Base-by-base conservation (phyloP, 2,329 filamentous ascomycete genomes). In the Rasamsonia emersonii region DNA sequence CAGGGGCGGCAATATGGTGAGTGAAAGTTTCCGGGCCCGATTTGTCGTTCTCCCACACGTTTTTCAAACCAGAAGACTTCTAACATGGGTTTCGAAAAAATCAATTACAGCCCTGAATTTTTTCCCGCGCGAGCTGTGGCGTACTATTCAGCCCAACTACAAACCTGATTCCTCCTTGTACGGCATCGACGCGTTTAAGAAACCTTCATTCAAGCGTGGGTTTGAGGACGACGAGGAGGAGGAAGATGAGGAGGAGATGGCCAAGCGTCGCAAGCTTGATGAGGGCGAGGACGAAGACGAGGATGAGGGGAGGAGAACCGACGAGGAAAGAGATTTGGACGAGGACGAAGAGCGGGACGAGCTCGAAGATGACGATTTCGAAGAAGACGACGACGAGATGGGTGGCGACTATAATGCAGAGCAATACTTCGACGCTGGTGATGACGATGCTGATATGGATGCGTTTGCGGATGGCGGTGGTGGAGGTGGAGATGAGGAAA, bases 321-420 rank as follows among this genome's bases (percentile, higher is more conserved):
- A 61, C 8, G 64, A 64, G 4, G 64, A 54, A 27, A 59, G 62
- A 3, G 62, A 61, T 14, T 46, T 55, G 3, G 59, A 60, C 5
- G 64, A 65, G 1, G 60, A 62, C 0, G 70, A 71, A 2, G 55
- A 59, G 9, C 64, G 69, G 13, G 68, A 71, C 24, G 67, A 72
- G 37, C 64, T 71, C 18, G 62, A 68, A 5, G 73, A 77, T 32
- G 70, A 74, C 36, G 70, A 75, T 33, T 77, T 74, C 40, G 69
- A 74, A 26, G 71, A 73, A 15, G 73, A 76, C 26, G 74, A 75
- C 9, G 71, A 75, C 34, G 67, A 68, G 20, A 67, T 69, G 54
- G 70, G 65, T 4, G 74, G 71, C 3, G 75, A 78, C 47, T 78
- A 79, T 45, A 73, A 78, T 43, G 75, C 71, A 1, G 75, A 79